These are phyloP conservation scores for Diaporthe sp. DNA, from an alignment of 2,329 filamentous ascomycete species.

Conservation along the genomic window DNA sequence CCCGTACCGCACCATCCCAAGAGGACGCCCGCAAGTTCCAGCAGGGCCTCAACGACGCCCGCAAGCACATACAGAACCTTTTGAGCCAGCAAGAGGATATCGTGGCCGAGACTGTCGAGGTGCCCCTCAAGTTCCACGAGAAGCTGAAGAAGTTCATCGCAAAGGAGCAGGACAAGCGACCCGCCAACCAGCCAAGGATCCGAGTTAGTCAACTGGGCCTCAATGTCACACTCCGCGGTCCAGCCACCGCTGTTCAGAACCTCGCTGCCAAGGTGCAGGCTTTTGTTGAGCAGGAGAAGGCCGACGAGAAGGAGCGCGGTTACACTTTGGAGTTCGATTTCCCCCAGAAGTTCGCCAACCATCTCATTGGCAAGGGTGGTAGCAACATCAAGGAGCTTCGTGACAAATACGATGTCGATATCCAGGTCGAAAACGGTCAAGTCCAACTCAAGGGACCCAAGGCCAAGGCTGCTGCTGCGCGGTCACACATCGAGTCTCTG, in stretches of 20 bases:
- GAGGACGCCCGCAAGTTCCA: slow-evolving; percentile 64
- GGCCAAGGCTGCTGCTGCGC: slow-evolving; percentile 90
- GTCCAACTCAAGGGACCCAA: slow-evolving; percentile 96
- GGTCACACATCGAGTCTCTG: slow-evolving; percentile 81
- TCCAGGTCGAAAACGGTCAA: slow-evolving; percentile 93
- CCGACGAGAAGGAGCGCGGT: slow-evolving; percentile 93
- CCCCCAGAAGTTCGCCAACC: slow-evolving; percentile 93
- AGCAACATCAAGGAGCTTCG: slow-evolving; percentile 74
- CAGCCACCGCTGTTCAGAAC: slow-evolving; percentile 75
- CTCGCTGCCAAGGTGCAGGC: slow-evolving; percentile 78
- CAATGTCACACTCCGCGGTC: slow-evolving; percentile 80
- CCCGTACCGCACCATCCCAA: slow-evolving; percentile 62
- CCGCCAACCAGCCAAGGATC: slow-evolving; percentile 68
- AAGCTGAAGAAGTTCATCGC: slow-evolving; percentile 72
- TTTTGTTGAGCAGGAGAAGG: slow-evolving; percentile 88
- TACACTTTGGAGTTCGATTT: slow-evolving; percentile 91
- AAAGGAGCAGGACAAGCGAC: slow-evolving; percentile 68
- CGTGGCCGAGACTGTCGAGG: slow-evolving; percentile 61
- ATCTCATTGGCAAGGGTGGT: slow-evolving; percentile 77
- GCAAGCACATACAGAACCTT: slow-evolving; percentile 66
- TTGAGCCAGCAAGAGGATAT: slow-evolving; percentile 70
- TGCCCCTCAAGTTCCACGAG: slow-evolving; percentile 72
- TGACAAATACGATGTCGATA: slow-evolving; percentile 75
- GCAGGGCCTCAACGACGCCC: slow-evolving; percentile 65
- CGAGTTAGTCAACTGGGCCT: slow-evolving; percentile 69